A percentile compares a stretch with the other conserved stretches of the same genome.
Evolutionary conservation across 805 yeast genomes (phyloP).

Genomic region (Kazachstania psychrophila): DNA sequence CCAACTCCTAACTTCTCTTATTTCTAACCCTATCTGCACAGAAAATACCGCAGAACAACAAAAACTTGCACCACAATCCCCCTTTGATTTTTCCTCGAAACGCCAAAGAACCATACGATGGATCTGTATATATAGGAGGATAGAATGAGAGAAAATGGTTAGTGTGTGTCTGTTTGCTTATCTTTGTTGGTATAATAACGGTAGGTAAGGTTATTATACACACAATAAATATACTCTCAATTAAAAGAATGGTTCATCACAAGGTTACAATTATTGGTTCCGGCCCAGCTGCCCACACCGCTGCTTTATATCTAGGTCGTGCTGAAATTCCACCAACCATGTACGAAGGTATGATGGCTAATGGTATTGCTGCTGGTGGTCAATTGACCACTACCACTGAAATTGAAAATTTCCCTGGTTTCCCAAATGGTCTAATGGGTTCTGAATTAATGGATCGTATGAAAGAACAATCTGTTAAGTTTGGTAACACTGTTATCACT

Average conservation of each 20-base stretch:
- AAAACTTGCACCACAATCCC: too few species aligned
- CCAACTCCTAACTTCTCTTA: too few species aligned
- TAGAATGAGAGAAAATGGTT: too few species aligned
- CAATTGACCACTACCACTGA: slow-evolving; percentile 98
- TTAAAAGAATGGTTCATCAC: slow-evolving; percentile 66
- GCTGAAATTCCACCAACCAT: slow-evolving; percentile 91
- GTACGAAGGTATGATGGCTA: slow-evolving; percentile 92
- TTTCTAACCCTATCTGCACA: too few species aligned
- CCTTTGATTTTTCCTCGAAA: too few species aligned
- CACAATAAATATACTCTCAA: too few species aligned
- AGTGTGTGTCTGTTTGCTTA: too few species aligned
- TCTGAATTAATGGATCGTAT: slow-evolving; percentile 83
- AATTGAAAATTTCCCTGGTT: slow-evolving; percentile 97
- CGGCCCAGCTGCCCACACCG: slow-evolving; percentile 99
- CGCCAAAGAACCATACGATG: too few species aligned
- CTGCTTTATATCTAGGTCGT: slow-evolving; percentile 92
- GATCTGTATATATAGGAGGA: too few species aligned
- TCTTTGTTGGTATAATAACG: too few species aligned
- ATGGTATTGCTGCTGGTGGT: slow-evolving; percentile 98
- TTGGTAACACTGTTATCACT: slow-evolving; percentile 90
- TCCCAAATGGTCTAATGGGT: slow-evolving; percentile 89
- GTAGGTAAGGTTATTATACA: too few species aligned
- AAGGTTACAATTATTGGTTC: slow-evolving; percentile 86
- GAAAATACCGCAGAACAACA: too few species aligned
- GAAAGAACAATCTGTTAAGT: slow-evolving; percentile 78